These are phyloP conservation scores for Batkoa obscura DNA, from an alignment of 371 early-diverging fungal species.

Conservation along the genomic window DNA sequence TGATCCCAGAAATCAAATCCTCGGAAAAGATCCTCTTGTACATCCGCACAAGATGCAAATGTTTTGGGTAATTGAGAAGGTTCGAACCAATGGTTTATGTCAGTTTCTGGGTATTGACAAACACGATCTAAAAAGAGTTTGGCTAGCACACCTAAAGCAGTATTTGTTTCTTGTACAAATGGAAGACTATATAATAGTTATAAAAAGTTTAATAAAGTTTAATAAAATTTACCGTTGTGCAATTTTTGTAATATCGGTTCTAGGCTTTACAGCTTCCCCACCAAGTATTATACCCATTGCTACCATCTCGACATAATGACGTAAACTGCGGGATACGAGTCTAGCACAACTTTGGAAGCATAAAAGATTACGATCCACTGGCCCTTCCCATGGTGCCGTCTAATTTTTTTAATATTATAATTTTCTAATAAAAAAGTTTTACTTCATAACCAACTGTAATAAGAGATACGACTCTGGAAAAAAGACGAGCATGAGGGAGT, in stretches of 20 bases:
- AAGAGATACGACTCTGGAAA: constrained; percentile 34
- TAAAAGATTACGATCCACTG: constrained; percentile 50
- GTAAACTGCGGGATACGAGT: constrained; percentile 32
- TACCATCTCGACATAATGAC: constrained; percentile 38
- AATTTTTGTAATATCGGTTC: constrained; percentile 26
- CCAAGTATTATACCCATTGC: constrained; percentile 30
- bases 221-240: constrained; percentile 17
- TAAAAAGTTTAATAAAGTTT: no score
- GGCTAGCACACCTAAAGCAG: constrained; percentile 26
- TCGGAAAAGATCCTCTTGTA: constrained; percentile 19
- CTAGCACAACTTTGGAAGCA: constrained; percentile 49
- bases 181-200: constrained; percentile 29
- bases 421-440: constrained; percentile 1
- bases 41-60: constrained; percentile 19
- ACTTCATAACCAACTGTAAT: constrained; percentile 24
- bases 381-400: constrained; percentile 35
- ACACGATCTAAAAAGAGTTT: constrained; percentile 23
- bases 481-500: constrained; percentile 18
- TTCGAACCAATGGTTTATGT: not conserved
- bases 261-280: constrained; percentile 24
- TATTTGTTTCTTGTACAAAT: constrained; percentile 25
- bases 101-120: not conserved
- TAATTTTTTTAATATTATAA: constrained; percentile 8
- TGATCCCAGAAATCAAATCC: constrained; percentile 32
- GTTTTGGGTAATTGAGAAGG: constrained; percentile 10